Percentiles rank a stretch among this genome's conserved stretches.
Conservation (phyloP, 306 rosid species). For the Amphicarpaea edgeworthii region DNA sequence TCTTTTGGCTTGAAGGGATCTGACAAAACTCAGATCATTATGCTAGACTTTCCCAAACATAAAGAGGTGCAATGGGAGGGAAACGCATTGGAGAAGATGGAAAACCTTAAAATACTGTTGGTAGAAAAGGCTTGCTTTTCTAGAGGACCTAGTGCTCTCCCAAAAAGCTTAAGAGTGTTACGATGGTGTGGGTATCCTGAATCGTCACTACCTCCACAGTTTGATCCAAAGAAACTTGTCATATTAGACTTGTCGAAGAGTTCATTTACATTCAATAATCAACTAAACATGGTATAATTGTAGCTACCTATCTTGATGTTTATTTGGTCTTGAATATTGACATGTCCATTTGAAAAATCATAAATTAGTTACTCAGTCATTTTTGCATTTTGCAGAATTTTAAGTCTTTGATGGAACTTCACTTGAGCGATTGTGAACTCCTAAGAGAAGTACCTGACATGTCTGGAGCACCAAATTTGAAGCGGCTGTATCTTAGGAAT, state of each 20-base stretch:
- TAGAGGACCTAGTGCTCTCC: too few relatives aligned
- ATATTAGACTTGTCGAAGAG: constrained; percentile 10
- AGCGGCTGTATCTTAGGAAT: too few relatives aligned
- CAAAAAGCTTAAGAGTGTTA: too few relatives aligned
- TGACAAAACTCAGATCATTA: too few relatives aligned
- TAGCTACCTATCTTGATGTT: neutral
- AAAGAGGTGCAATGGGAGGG: too few relatives aligned
- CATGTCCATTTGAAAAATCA: neutral
- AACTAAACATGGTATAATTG: neutral
- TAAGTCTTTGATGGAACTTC: neutral
- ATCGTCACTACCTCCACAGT: neutral
- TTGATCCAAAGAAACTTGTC: constrained; percentile 16
- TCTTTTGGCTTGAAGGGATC: too few relatives aligned
- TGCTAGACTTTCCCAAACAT: too few relatives aligned
- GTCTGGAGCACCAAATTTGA: constrained; percentile 2
- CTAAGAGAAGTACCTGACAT: constrained; percentile 22
- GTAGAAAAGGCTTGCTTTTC: too few relatives aligned
- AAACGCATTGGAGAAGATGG: too few relatives aligned
- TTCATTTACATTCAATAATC: neutral
- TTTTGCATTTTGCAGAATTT: constrained; percentile 20
- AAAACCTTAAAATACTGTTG: too few relatives aligned
- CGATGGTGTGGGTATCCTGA: too few relatives aligned
- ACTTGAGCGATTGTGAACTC: neutral
- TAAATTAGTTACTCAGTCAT: neutral
- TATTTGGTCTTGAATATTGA: constrained; percentile 7